Evolutionary conservation across 176 grass and related monocot genomes (phyloP), one percentile per base, ranked within the genome.

Genomic region (Typha latifolia): DNA sequence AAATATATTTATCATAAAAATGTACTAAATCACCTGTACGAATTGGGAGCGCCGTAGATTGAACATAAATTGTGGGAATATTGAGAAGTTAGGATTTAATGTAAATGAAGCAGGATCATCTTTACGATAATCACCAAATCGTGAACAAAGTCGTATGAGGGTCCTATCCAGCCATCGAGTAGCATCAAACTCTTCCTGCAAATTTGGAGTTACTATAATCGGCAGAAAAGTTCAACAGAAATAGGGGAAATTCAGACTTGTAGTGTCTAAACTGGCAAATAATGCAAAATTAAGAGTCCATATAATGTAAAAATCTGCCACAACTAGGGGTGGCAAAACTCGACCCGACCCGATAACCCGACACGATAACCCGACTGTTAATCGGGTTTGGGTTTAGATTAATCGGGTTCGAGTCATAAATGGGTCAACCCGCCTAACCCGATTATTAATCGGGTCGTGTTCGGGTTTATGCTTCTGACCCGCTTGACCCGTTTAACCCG

Each of bases 21-120:
- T 49, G 49, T 51, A 67, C 66, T 32, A 72, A 22, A 16, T 82
- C 63, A 96, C 92, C 92, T 96, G 92, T 69, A 99, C 89, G 69
- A 93, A 99, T 57, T 99, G 94, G 59, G 94, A 99, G 13, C 94
- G 89, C 26, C 94, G 80, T 23, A 99, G 74, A 79, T 93, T 99
- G 82, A 99, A 99, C 81, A 99, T 99, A 72, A 99, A 99, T 62
- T 99, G 94, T 69, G 94, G 94, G 65, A 99, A 82, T 66, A 99
- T 68, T 18, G 94, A 99, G 67, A 99, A 93, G 82, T 99, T 99
- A 62, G 88, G 78, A 77, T 99, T 83, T 20, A 99, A 73, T 47
- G 74, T 90, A 80, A 93, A 99, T 62, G 94, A 99, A 78, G 94
- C 47, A 26, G 94, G 81, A 49, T 99, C 94, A 68, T 93, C 94